Base-by-base conservation (phyloP, 2,329 filamentous ascomycete genomes). In the Penicillium concentricum region DNA sequence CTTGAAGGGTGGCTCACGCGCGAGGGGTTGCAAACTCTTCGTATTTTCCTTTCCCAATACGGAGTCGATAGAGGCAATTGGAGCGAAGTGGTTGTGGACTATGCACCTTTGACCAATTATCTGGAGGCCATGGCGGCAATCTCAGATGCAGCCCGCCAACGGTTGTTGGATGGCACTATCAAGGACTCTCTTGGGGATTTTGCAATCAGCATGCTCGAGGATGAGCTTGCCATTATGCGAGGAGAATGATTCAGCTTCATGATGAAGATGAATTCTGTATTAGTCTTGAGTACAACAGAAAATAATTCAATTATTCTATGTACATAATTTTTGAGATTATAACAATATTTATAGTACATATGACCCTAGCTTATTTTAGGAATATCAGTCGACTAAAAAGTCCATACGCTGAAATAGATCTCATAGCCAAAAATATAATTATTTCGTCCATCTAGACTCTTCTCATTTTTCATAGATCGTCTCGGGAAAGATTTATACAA, bases 41-140 rank as follows among this genome's bases (percentile, higher is more conserved):
- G 69, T 20, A 69, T 64, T 13, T 78, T 75, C 49, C 58, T 77
- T 16, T 61, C 64, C 22, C 68, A 74, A 42, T 68, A 77, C 44
- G 75, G 75, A 5, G 69, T 78, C 30, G 75, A 77, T 51, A 70
- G 72, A 6, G 75, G 75, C 3, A 77, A 78, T 43, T 78, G 75
- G 75, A 69, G 69, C 8, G 70, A 71, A 18, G 34, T 45, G 1
- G 69, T 72, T 6, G 57, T 70, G 15, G 72, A 76, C 47, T 68
- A 67, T 46, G 67, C 66, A 18, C 70, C 73, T 1, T 43, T 78
- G 32, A 68, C 65, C 3, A 69, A 73, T 32, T 78, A 75, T 58
- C 61, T 76, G 12, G 68, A 72, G 46, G 68, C 63, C 62, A 15
- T 60, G 77, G 45, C 61, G 61, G n/a, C 57, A 69, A 56, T 67